Base-by-base conservation (phyloP, 352 stramenopile species). In the Aphanomyces invadans region DNA sequence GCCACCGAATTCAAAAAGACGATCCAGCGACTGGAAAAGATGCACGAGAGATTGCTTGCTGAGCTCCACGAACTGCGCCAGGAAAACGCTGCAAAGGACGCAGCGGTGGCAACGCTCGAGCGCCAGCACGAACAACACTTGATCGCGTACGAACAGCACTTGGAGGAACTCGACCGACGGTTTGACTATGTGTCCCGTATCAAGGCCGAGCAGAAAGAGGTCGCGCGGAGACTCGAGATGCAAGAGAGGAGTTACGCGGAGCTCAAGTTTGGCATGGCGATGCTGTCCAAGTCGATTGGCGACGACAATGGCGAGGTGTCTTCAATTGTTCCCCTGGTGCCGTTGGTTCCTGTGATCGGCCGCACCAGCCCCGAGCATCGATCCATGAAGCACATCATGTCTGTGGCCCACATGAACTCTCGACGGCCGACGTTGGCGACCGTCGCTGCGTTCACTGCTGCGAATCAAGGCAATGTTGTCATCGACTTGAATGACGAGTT, bases 201-300 rank as follows among this genome's bases (percentile, higher is more conserved):
- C 7, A 63, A 63, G 55, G 15, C 26, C 15, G 55, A 63, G 55
- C 55, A 63, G 25, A 63, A 63, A n/a, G 55, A 63, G 21, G 28
- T 63, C n/a, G 29, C 48, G 21, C 10, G 21, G 12, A 25, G 55
- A 19, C 26, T 63, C 42, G 36, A 63, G 21, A 63, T 19, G 25
- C 55, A 63, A 49, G 55, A 63, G 42, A 28, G 17, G 42, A 31
- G 21, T 10, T 28, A 25, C 38, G 55, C 29, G 7, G 55, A 63
- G 11, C 21, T 63, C 21, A 38, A 42, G 9, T 63, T 44, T 42
- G 31, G 55, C 21, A 33, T 63, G 2, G 31, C 55, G 2, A 52
- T 63, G 55, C 55, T 63, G 21, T 48, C 55, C 28, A 52, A 52
- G 23, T 63, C 55, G 9, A 63, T 63, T 21, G 31, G 31, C 3